Evolutionary conservation across 768 basidiomycete species (phyloP).

Genomic region (Pisolithus sp.): DNA sequence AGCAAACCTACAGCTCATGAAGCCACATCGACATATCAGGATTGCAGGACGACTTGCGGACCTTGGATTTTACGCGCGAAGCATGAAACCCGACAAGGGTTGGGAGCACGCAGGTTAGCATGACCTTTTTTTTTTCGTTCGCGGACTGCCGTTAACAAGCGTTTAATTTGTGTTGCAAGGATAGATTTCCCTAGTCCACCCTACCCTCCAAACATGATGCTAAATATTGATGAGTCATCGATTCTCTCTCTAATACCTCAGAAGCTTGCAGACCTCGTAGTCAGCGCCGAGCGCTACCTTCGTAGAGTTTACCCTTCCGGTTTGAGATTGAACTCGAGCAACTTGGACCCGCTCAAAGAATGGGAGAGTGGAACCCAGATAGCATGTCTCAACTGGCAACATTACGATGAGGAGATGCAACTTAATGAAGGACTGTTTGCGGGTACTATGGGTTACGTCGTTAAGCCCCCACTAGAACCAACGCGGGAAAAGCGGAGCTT

Average conservation of each 20-base stretch:
- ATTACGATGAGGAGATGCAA: slow-evolving; percentile 51
- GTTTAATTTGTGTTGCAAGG: not conserved
- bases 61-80: slow-evolving; percentile 55
- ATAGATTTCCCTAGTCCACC: slow-evolving; percentile 14
- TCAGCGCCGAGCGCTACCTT: slow-evolving; percentile 38
- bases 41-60: slow-evolving; percentile 49
- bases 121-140: not conserved
- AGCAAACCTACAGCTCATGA: slow-evolving; percentile 16
- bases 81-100: slow-evolving; percentile 50
- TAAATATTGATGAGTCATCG: slow-evolving; percentile 56
- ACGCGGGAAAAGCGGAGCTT: slow-evolving; percentile 13
- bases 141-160: not conserved
- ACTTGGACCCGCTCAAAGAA: slow-evolving; percentile 44
- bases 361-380: slow-evolving; percentile 57
- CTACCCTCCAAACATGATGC: slow-evolving; percentile 37
- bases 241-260: slow-evolving; percentile 36
- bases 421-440: slow-evolving; percentile 60
- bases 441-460: slow-evolving; percentile 49
- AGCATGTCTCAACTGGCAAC: slow-evolving; percentile 57
- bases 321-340: slow-evolving; percentile 49
- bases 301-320: slow-evolving; percentile 56
- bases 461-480: slow-evolving; percentile 35
- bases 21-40: slow-evolving; percentile 10
- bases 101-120: slow-evolving; percentile 40
- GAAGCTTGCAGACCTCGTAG: slow-evolving; percentile 32